Conservation (phyloP, 2,329 filamentous ascomycete genomes). For the Stemphylium lycopersici region DNA sequence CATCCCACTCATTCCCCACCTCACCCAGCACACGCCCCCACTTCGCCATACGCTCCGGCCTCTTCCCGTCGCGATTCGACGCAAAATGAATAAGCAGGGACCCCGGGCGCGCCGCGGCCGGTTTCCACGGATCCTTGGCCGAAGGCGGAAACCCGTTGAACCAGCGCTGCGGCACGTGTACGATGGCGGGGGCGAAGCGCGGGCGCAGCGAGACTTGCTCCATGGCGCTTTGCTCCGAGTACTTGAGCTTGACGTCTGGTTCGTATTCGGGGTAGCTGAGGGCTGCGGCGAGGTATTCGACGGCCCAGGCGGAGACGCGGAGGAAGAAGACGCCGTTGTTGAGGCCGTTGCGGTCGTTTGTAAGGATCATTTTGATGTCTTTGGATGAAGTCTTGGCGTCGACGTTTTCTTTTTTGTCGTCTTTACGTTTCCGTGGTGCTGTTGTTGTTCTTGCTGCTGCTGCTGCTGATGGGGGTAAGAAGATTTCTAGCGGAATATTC, state of each 20-base stretch:
- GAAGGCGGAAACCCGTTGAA: constrained; percentile 8
- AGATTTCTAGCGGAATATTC: constrained; percentile 4
- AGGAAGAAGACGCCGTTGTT: constrained; percentile 50
- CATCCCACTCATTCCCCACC: background rate
- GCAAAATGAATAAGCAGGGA: constrained; percentile 8
- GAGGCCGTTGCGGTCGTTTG: constrained; percentile 50
- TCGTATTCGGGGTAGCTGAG: constrained; percentile 6
- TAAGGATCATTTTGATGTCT: constrained; percentile 40
- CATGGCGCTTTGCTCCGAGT: constrained; percentile 10
- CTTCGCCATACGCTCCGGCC: constrained; percentile 9
- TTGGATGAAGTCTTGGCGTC: background rate
- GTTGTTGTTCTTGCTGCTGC: too few species aligned
- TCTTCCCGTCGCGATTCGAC: constrained; percentile 9
- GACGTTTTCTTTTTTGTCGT: too few species aligned
- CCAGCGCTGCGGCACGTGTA: constrained; percentile 7
- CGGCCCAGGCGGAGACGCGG: constrained; percentile 47
- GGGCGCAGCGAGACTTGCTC: background rate
- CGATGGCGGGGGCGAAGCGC: background rate
- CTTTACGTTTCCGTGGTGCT: too few species aligned
- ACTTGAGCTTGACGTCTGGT: constrained; percentile 4
- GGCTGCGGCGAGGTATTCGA: constrained; percentile 47
- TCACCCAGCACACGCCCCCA: constrained; percentile 1
- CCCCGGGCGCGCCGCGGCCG: background rate
- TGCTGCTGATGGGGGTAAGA: background rate
- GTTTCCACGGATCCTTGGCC: background rate